Evolutionary conservation across 1,139 yeast species (phyloP), one percentile per base, ranked within the genome.

Genomic region (Kurtzmaniella quercitrusa): DNA sequence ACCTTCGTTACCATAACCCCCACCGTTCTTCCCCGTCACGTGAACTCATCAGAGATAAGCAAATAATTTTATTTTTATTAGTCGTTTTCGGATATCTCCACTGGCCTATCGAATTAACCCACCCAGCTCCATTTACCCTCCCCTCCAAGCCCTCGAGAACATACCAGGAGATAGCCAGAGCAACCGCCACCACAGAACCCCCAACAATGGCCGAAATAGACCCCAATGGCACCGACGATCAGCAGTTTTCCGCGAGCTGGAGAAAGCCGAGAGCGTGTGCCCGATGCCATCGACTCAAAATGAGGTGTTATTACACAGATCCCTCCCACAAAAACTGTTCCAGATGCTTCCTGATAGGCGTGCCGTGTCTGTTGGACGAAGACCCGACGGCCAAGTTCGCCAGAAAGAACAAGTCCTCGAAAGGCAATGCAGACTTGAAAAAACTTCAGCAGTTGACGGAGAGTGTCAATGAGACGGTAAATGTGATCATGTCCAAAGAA

Each of bases 221-320:
- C n/a, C 27, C 23, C 38, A 31, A 19, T 15, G n/a, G n/a, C 27
- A 44, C n/a, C 21, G 37, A 34, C 3, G 37, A 17, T 11, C 14
- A n/a, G 19, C 58, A 57, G 10, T 66, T 68, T 51, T 54, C 70
- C 11, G 48, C 51, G 19, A 60, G 58, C 42, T 74, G 78, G 77
- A 54, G 78, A 37, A 75, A 66, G 47, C 57, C 68, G 21, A 62
- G 77, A 44, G 82, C 83, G 1, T 79, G 85, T 59, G 81, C 81
- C 6, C 58, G 83, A 44, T 79, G 85, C 51, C 76, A 78, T 47
- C 55, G 82, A 38, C 62, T 77, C 27, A 79, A 79, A 52, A 74
- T 76, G 69, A 68, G 77, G 48, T 79, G 85, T 54, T 70, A 70
- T 5, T 79, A 72, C 54, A 77, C 73, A 25, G 71, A 70, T 47